phyloP scores from a whole-genome alignment of 2,329 filamentous ascomycete genomes.

The Lecanoromycetidae sp. region DNA sequence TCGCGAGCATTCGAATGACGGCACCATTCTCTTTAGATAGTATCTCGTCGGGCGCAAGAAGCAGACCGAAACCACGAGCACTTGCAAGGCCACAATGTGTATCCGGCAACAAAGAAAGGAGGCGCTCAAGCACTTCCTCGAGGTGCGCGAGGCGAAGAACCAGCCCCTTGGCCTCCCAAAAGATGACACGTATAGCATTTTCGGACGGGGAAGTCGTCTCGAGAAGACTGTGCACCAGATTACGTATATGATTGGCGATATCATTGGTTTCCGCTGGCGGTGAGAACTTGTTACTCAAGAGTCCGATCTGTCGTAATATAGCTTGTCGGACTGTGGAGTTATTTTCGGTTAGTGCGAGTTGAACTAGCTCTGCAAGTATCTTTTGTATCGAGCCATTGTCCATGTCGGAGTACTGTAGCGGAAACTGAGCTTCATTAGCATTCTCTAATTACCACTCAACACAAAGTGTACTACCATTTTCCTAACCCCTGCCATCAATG shows the following conservation, averaged over 20 bases:
- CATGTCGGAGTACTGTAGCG: conserved; percentile 24
- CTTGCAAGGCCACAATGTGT: conserved; percentile 38
- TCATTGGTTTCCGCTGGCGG: conserved; percentile 16
- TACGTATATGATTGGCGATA: not conserved
- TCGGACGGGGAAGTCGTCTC: conserved; percentile 10
- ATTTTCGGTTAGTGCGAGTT: conserved; percentile 17
- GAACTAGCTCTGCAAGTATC: conserved; percentile 21
- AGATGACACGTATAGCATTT: conserved; percentile 39
- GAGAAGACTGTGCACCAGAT: conserved; percentile 2
- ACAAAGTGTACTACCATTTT: conserved; percentile 3
- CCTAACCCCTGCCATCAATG: conserved; percentile 40
- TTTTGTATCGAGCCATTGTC: conserved; percentile 22
- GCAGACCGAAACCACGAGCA: conserved; percentile 46
- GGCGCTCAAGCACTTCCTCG: conserved; percentile 39
- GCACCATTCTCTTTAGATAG: conserved; percentile 50
- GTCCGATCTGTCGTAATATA: conserved; percentile 23
- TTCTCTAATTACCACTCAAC: conserved; percentile 1
- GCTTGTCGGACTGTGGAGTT: conserved; percentile 14
- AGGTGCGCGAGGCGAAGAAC: conserved; percentile 42
- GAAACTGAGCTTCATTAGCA: conserved; percentile 27
- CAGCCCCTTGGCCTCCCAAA: conserved; percentile 50
- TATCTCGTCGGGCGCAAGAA: conserved; percentile 50
- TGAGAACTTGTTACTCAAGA: conserved; percentile 31
- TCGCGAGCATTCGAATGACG: conserved; percentile 48
- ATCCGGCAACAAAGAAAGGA: conserved; percentile 36